A percentile compares a stretch with the other conserved stretches of the same genome.
Evolutionary conservation across 2,329 filamentous ascomycete species (phyloP).

Genomic region (Botrytis pseudocinerea): DNA sequence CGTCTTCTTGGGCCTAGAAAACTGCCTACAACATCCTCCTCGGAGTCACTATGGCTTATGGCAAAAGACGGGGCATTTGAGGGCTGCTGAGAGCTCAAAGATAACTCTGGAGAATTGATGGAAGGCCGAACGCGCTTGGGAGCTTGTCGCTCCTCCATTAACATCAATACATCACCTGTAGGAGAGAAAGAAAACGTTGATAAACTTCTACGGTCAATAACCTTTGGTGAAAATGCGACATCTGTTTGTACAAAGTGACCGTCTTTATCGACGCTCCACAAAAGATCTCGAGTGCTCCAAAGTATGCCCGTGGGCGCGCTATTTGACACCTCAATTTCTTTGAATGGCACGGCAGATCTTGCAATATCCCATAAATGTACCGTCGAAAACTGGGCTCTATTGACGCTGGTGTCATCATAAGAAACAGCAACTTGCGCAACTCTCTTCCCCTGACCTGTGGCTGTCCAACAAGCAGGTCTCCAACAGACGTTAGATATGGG

Average conservation of each 20-base stretch:
- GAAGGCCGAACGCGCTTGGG: conserved; percentile 47
- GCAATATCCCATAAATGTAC: conserved; percentile 71
- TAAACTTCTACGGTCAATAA: conserved; percentile 62
- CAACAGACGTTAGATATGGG: conserved; percentile 61
- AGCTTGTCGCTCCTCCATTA: conserved; percentile 59
- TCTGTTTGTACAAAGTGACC: conserved; percentile 65
- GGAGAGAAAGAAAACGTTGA: conserved; percentile 63
- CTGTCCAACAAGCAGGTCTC: conserved; percentile 67
- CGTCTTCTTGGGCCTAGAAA: conserved; percentile 55
- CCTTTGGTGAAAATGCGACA: conserved; percentile 61
- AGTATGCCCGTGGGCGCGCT: conserved; percentile 57
- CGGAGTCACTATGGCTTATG: conserved; percentile 62
- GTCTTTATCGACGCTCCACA: conserved; percentile 66
- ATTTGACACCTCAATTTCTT: conserved; percentile 63
- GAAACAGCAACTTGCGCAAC: conserved; percentile 63
- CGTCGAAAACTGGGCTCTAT: conserved; percentile 55
- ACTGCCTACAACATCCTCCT: conserved; percentile 62
- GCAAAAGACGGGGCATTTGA: conserved; percentile 53
- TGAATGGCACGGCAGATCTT: conserved; percentile 65
- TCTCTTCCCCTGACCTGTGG: conserved; percentile 58
- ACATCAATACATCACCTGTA: conserved; percentile 59
- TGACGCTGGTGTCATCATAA: conserved; percentile 58
- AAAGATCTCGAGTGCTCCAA: conserved; percentile 64
- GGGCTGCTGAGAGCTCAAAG: conserved; percentile 43
- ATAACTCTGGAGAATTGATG: conserved; percentile 36